Evolutionary conservation across 139 green algal genomes (phyloP), one percentile per base, ranked within the genome.

Genomic region (Mesostigma viride): DNA sequence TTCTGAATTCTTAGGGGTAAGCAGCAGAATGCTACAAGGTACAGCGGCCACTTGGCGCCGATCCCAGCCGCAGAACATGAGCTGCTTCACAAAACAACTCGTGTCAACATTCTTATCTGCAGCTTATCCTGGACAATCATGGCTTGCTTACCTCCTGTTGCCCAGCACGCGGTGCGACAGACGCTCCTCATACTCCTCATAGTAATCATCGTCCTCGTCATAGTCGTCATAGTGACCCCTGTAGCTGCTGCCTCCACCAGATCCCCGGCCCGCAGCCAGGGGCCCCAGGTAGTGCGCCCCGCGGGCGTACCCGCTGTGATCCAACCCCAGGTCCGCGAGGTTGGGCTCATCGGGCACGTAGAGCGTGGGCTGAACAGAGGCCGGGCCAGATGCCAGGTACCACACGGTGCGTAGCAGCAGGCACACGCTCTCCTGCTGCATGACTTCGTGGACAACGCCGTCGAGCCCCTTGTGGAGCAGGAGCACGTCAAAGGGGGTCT

Each of bases 401-500:
- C 88, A 95, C 35, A 44, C 56, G 0, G 88, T 83, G 5, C 88
- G 76, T 68, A 87, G 84, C 22, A 95, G 84, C 64, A 95, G 76
- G 44, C 72, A 79, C 6, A 95, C 79, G 36, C 75, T 81, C 75
- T 95, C 88, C 62, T 94, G 81, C 0, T 69, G 31, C 26, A 89
- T 84, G 33, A 80, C 85, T 67, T 95, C 88, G 33, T n/a, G n/a
- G n/a, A n/a, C n/a, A n/a, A n/a, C n/a, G n/a, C n/a, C 14, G 40
- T 24, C 40, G 8, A 51, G 40, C 8, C 40, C 8, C 14, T 8
- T 51, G 8, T 8, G 40, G 14, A 51, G 40, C 11, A 51, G 40
- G 14, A 51, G 40, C 40, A 51, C 11, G 40, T 51, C 8, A 51
- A 86, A 86, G 26, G 64, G 76, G 27, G 65, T 45, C 40, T 82